These are phyloP conservation scores for Corchorus capsularis DNA, from an alignment of 345 rosid species.

Conservation along the genomic window DNA sequence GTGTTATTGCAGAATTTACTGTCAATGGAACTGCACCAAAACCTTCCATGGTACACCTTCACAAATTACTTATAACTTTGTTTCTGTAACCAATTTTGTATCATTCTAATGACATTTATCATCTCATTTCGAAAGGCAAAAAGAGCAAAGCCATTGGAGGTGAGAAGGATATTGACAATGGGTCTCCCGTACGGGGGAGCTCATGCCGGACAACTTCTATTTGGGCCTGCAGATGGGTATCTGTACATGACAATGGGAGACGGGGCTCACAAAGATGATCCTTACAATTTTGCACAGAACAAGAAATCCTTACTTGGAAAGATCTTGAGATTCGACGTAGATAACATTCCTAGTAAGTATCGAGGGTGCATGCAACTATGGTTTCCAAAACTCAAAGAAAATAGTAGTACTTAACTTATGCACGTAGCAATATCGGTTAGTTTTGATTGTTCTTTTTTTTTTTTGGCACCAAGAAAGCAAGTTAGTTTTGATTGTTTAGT, in stretches of 20 bases:
- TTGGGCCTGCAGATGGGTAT: slow-evolving; percentile 84
- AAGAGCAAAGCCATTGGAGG: slow-evolving; percentile 68
- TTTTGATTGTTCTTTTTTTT: not conserved
- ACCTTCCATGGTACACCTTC: slow-evolving; percentile 34
- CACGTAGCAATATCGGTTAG: not conserved
- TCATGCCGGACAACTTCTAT: slow-evolving; percentile 91
- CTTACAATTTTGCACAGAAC: slow-evolving; percentile 83
- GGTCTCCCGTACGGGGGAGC: slow-evolving; percentile 77
- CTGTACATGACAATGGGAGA: slow-evolving; percentile 88
- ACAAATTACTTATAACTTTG: not conserved
- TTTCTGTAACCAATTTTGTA: not conserved
- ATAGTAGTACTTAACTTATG: not conserved
- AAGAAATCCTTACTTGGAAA: slow-evolving; percentile 94
- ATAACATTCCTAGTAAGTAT: slow-evolving; percentile 70
- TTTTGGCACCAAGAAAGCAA: too few relatives aligned
- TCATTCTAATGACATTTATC: not conserved
- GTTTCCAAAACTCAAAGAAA: not conserved
- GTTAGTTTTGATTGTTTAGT: not conserved
- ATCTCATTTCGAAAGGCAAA: slow-evolving; percentile 44
- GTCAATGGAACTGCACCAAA: slow-evolving; percentile 28
- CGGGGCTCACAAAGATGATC: slow-evolving; percentile 72
- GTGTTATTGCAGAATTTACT: slow-evolving; percentile 39
- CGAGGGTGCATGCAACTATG: not conserved
- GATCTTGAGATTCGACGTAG: slow-evolving; percentile 80
- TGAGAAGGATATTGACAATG: slow-evolving; percentile 84